Percentiles rank a stretch among this genome's conserved stretches.
Conservation (phyloP, 2,329 filamentous ascomycete genomes). For the Aureobasidium lini region DNA sequence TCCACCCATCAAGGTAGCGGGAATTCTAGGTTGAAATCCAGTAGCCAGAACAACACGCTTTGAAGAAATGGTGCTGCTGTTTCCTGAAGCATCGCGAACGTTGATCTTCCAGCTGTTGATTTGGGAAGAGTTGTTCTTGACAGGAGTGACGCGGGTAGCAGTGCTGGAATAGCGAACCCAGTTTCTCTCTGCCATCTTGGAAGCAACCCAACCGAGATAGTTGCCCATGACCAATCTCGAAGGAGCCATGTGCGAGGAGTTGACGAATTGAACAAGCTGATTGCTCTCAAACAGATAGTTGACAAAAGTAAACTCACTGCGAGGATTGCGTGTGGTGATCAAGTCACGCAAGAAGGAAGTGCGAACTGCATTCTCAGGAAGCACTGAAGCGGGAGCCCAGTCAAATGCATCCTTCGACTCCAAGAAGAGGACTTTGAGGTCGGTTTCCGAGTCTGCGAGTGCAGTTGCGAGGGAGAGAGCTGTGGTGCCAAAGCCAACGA, state of each 20-base stretch:
- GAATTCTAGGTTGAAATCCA: conserved; percentile 18
- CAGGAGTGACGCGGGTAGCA: conserved; percentile 17
- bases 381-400: conserved; percentile 18
- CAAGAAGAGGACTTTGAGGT: conserved; percentile 19
- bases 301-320: conserved; percentile 24
- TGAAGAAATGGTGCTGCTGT: conserved; percentile 16
- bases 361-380: conserved; percentile 19
- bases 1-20: conserved; percentile 15
- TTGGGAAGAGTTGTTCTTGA: conserved; percentile 13
- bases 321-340: conserved; percentile 23
- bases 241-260: conserved; percentile 22
- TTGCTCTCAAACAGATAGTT: conserved; percentile 24
- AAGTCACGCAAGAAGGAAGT: conserved; percentile 23
- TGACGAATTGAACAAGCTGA: conserved; percentile 23
- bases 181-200: conserved; percentile 18
- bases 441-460: conserved; percentile 18
- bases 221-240: conserved; percentile 20
- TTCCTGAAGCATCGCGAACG: conserved; percentile 13
- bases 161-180: conserved; percentile 21
- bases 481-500: conserved; percentile 22
- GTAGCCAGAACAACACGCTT: conserved; percentile 21
- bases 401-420: conserved; percentile 18
- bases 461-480: conserved; percentile 21
- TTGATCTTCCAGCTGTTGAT: conserved; percentile 18
- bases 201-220: conserved; percentile 24